Conservation (phyloP, 2,329 filamentous ascomycete species). For the Bipolaris gigantea region DNA sequence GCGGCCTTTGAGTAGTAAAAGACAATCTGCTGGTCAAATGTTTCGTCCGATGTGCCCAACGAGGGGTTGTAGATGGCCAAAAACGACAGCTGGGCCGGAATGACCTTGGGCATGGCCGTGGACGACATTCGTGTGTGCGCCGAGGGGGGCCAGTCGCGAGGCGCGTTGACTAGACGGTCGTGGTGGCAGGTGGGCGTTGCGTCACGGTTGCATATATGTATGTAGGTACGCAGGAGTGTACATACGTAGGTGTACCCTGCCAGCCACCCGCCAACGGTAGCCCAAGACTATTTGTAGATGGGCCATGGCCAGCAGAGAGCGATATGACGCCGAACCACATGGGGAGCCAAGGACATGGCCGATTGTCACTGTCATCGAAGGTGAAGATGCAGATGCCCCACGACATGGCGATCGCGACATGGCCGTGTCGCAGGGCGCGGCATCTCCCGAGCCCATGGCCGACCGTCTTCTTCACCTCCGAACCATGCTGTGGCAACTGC, state of each 20-base stretch:
- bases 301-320: background rate
- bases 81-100: conserved; percentile 85
- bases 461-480: conserved; percentile 8
- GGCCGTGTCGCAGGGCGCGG: conserved; percentile 3
- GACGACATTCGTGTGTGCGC: conserved; percentile 29
- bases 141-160: conserved; percentile 6
- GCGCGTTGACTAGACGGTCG: background rate
- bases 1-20: conserved; percentile 74
- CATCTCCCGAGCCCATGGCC: conserved; percentile 2
- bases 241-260: conserved; percentile 1
- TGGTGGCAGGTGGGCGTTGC: conserved; percentile 6
- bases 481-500: conserved; percentile 23
- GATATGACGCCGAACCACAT: background rate
- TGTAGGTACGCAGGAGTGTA: background rate
- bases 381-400: conserved; percentile 16
- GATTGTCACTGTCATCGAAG: conserved; percentile 4
- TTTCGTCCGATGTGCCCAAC: conserved; percentile 72
- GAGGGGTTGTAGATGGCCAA: conserved; percentile 94
- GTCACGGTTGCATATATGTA: conserved; percentile 3
- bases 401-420: conserved; percentile 10
- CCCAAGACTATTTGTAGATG: conserved; percentile 7
- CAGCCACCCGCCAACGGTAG: conserved; percentile 5
- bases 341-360: conserved; percentile 1
- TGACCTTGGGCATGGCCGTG: conserved; percentile 46
- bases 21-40: conserved; percentile 79